Conservation (phyloP, 2,329 filamentous ascomycete species). For the Microcyclospora pomicola region DNA sequence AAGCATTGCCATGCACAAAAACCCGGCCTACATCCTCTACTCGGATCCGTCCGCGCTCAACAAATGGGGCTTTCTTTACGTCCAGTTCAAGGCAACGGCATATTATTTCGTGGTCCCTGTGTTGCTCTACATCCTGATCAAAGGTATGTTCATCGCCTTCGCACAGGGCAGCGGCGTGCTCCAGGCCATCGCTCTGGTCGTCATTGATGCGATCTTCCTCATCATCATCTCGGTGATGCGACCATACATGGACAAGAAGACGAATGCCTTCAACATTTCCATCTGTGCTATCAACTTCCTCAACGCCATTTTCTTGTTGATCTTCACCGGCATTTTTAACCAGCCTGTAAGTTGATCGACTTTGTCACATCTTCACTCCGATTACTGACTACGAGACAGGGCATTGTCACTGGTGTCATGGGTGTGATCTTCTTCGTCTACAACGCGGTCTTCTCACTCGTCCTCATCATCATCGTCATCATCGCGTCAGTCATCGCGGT, state of each 20-base stretch:
- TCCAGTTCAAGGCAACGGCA: conserved; percentile 87
- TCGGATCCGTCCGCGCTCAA: conserved; percentile 88
- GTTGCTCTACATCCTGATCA: conserved; percentile 67
- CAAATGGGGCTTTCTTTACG: conserved; percentile 97
- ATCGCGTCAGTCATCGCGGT: conserved; percentile 66
- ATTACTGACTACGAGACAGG: conserved; percentile 24
- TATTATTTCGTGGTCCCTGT: conserved; percentile 88
- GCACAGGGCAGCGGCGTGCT: conserved; percentile 55
- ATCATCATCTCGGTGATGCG: conserved; percentile 67
- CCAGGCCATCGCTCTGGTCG: conserved; percentile 68
- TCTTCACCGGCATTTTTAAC: conserved; percentile 78
- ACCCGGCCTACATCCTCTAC: conserved; percentile 92
- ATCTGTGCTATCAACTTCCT: conserved; percentile 84
- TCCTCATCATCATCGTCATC: conserved; percentile 71
- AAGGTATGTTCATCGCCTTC: conserved; percentile 78
- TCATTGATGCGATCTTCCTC: conserved; percentile 68
- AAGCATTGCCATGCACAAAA: conserved; percentile 83
- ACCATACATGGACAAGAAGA: conserved; percentile 98
- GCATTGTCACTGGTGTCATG: conserved; percentile 72
- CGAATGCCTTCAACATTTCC: conserved; percentile 89
- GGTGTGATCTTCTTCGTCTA: conserved; percentile 80
- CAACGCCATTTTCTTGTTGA: conserved; percentile 74
- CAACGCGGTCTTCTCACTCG: conserved; percentile 70
- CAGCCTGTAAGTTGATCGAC: conserved; percentile 47
- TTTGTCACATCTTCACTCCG: not conserved